Evolutionary conservation across 768 basidiomycete genomes (phyloP), one percentile per base, ranked within the genome.

Genomic region (Asterophora parasitica): DNA sequence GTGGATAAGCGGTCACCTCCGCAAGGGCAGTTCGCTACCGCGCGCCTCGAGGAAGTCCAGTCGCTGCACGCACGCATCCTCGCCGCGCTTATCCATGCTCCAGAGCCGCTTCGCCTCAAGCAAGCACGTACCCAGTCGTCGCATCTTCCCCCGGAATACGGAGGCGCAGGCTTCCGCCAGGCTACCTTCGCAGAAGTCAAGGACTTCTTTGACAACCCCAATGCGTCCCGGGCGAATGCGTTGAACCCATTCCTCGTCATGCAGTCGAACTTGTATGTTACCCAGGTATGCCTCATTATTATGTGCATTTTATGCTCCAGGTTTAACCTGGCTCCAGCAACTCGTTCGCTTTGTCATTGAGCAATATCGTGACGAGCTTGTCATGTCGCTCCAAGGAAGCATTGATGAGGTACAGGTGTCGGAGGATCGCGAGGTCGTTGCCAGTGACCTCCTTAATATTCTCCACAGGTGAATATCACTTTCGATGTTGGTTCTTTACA

Each of bases 201-300:
- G 61, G 86, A 91, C 62, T 90, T 92, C 62, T 95, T 94, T 62
- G 85, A 92, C 54, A 89, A 94, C 58, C 92, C 92, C 10, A 87
- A 91, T 52, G 89, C 89, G 7, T 88, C 82, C 7, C 78, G 87
- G 16, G 88, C 82, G 47, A 88, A 88, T 58, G 91, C 92, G 0
- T 75, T 89, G 44, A 92, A 95, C 62, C 85, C 88, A 15, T 94
- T 86, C 74, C 73, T 93, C 27, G 91, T 95, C 27, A 88, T 92
- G 79, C 92, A 93, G 65, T 88, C 87, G 30, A 95, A 95, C 60
- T 72, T 95, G 34, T 94, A 86, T 57, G 92, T 94, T 57, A 94
- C 92, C 9, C 92, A 93, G 78, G 91, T 86, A 53, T 50, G 76
- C 31, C 7, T 26, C 23, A 35, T 42, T 16, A 12, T 16, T 9